A percentile compares a stretch with the other conserved stretches of the same genome.
Conservation (phyloP, 306 rosid species). For the Fagus sylvatica region DNA sequence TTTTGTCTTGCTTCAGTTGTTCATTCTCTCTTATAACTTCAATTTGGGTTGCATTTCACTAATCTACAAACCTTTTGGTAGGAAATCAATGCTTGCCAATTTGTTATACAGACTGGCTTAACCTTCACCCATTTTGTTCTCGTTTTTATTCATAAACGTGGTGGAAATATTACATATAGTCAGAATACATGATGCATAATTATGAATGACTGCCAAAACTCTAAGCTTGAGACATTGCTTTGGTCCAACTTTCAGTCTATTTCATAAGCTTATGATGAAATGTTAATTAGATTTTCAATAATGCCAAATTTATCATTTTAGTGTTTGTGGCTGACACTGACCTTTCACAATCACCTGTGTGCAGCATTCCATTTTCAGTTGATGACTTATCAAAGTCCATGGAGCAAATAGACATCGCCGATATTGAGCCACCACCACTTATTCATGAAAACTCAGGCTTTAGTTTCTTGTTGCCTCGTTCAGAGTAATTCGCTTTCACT, state of each 20-base stretch:
- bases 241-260: too few species aligned
- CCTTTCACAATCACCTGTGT: conserved; percentile 13
- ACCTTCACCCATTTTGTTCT: background rate
- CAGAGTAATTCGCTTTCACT: conserved; percentile 35
- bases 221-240: conserved; percentile 1
- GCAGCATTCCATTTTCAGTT: conserved; percentile 66
- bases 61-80: background rate
- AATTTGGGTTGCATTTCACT: background rate
- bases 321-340: conserved; percentile 11
- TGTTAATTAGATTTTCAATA: too few species aligned
- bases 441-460: conserved; percentile 58
- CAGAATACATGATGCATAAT: background rate
- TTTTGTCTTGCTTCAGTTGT: background rate
- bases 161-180: background rate
- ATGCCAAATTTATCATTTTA: too few species aligned
- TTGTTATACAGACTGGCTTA: background rate
- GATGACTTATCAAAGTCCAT: conserved; percentile 65
- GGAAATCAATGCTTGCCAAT: background rate
- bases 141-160: background rate
- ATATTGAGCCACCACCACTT: conserved; percentile 50
- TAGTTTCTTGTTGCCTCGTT: conserved; percentile 56
- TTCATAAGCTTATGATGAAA: too few species aligned
- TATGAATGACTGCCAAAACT: conserved; percentile 14
- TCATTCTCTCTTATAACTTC: background rate
- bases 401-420: conserved; percentile 50